Conservation (phyloP, 2,329 filamentous ascomycete species). For the Didymella keratinophila region DNA sequence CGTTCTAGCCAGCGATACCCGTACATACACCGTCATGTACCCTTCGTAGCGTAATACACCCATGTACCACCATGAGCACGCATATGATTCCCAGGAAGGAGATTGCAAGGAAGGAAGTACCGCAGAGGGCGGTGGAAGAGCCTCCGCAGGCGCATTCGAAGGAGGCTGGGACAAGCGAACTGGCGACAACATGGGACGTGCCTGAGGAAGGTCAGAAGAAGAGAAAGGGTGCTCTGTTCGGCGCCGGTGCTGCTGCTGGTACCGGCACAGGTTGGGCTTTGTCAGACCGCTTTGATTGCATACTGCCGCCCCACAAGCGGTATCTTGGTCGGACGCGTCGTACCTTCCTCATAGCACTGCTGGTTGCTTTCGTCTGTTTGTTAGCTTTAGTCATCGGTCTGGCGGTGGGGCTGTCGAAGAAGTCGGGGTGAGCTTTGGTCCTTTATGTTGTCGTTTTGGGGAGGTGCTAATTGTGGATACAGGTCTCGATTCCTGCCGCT, state of each 20-base stretch:
- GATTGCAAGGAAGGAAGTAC: conserved; percentile 13
- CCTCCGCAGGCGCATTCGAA: conserved; percentile 33
- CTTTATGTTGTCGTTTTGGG: background rate
- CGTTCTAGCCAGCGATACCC: conserved; percentile 23
- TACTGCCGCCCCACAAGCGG: conserved; percentile 49
- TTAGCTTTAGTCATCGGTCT: conserved; percentile 54
- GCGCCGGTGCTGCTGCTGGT: conserved; percentile 24
- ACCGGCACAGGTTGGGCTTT: conserved; percentile 34
- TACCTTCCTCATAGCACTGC: conserved; percentile 49
- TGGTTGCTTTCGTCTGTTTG: conserved; percentile 42
- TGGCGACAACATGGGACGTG: conserved; percentile 13
- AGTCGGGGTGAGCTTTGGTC: conserved; percentile 27
- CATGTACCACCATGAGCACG: conserved; percentile 28
- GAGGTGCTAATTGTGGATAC: background rate
- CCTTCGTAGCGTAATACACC: conserved; percentile 11
- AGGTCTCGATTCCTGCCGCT: conserved; percentile 58
- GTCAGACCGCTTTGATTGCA: conserved; percentile 45
- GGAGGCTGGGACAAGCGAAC: conserved; percentile 12
- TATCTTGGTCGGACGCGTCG: conserved; percentile 52
- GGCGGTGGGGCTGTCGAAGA: conserved; percentile 48
- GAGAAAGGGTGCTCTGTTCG: conserved; percentile 14
- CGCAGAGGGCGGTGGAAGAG: conserved; percentile 9
- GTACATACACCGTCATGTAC: conserved; percentile 13
- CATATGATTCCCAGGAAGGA: conserved; percentile 33
- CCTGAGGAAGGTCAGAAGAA: conserved; percentile 5